Conservation (phyloP, 768 basidiomycete genomes). For the Gautieria morchelliformis region DNA sequence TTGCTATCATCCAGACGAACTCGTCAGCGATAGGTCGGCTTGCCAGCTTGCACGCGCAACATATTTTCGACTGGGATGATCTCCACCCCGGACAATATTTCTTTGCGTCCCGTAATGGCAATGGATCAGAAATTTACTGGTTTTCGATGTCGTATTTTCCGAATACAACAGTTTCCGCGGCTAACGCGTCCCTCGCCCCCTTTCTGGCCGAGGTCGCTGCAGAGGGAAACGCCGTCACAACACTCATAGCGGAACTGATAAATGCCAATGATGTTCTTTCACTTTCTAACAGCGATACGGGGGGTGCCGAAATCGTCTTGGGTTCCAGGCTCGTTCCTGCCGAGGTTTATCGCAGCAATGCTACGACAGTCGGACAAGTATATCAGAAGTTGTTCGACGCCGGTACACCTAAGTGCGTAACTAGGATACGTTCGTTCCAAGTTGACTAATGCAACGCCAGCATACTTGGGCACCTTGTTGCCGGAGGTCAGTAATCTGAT, state of each 20-base stretch:
- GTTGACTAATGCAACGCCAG: not conserved
- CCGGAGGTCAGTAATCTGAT: conserved; percentile 6
- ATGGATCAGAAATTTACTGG: not conserved
- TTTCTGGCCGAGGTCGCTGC: conserved; percentile 14
- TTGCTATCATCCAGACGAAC: not conserved
- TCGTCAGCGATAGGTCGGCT: not conserved
- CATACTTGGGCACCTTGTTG: conserved; percentile 7
- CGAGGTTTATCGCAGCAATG: not conserved
- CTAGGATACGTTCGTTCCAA: not conserved
- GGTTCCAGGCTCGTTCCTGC: conserved; percentile 8
- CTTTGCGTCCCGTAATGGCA: not conserved
- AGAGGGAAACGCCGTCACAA: conserved; percentile 3
- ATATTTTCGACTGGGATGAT: conserved; percentile 2
- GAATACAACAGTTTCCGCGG: conserved; percentile 11
- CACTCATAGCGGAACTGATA: not conserved
- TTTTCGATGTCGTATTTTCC: conserved; percentile 14
- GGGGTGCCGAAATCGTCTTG: not conserved
- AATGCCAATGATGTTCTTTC: not conserved
- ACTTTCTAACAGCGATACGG: not conserved
- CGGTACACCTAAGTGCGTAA: not conserved
- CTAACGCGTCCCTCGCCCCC: conserved; percentile 13
- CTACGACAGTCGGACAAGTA: not conserved
- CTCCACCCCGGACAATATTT: not conserved
- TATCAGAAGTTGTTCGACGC: not conserved
- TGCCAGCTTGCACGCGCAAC: not conserved